Evolutionary conservation across 2,329 filamentous ascomycete genomes (phyloP).

Genomic region (Venturia oleaginea): DNA sequence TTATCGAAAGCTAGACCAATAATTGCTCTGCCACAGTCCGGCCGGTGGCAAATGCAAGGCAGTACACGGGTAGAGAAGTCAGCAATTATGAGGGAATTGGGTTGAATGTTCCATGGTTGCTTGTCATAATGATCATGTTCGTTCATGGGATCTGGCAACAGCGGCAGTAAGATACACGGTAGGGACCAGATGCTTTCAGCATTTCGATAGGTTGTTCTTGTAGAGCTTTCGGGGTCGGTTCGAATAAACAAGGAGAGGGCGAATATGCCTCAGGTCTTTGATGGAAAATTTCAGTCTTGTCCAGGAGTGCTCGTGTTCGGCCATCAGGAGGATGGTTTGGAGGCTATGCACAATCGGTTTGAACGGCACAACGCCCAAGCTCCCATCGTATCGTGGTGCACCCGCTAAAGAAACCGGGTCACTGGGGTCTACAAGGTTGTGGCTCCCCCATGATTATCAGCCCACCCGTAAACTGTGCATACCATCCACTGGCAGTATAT

Average conservation of each 20-base stretch:
- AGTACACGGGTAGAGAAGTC: not conserved
- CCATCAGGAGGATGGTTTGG: not conserved
- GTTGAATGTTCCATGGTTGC: not conserved
- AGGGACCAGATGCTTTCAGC: not conserved
- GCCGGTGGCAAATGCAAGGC: not conserved
- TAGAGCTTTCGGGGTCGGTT: not conserved
- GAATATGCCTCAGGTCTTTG: not conserved
- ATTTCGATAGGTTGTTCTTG: not conserved
- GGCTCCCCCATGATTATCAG: not conserved
- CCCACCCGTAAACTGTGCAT: not conserved
- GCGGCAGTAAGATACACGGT: not conserved
- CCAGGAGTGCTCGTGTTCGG: not conserved
- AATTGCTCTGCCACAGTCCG: conserved; percentile 1
- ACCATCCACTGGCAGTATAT: not conserved
- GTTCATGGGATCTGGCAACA: not conserved
- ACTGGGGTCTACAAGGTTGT: not conserved
- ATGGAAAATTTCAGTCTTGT: not conserved
- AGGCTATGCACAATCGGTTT: not conserved
- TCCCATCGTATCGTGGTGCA: not conserved
- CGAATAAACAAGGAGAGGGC: not conserved
- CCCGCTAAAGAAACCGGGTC: not conserved
- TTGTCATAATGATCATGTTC: not conserved
- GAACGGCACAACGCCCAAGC: not conserved
- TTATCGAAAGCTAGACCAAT: not conserved
- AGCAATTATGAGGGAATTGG: not conserved